Conservation (phyloP, 192 early-diverging fungal species). For the Podila minutissima region DNA sequence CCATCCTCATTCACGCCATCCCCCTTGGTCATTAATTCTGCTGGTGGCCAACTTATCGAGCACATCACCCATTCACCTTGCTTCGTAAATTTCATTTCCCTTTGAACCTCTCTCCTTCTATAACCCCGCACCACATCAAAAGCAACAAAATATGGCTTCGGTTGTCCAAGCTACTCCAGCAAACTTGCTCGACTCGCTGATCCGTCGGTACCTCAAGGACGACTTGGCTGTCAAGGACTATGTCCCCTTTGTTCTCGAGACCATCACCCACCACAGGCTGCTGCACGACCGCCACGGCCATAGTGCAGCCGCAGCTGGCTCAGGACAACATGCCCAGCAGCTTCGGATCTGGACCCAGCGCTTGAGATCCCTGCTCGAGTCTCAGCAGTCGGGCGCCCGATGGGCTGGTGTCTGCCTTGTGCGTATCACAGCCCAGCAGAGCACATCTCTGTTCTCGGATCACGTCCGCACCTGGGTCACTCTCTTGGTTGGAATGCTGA, state of each 20-base stretch:
- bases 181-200: slow-evolving; percentile 50
- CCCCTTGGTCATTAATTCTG: too few species aligned
- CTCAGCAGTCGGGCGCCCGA: slow-evolving; percentile 57
- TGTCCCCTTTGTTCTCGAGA: slow-evolving; percentile 62
- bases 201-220: slow-evolving; percentile 49
- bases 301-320: neutral
- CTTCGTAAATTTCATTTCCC: too few species aligned
- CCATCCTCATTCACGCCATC: too few species aligned
- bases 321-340: slow-evolving; percentile 23
- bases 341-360: slow-evolving; percentile 65
- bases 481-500: slow-evolving; percentile 55
- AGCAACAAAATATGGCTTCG: slow-evolving; percentile 6
- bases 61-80: too few species aligned
- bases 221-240: slow-evolving; percentile 47
- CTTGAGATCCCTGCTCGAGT: slow-evolving; percentile 62
- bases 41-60: too few species aligned
- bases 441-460: slow-evolving; percentile 42
- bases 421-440: slow-evolving; percentile 59
- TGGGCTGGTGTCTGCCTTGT: slow-evolving; percentile 63
- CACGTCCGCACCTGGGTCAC: slow-evolving; percentile 55
- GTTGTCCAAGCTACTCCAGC: slow-evolving; percentile 36
- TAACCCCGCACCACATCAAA: too few species aligned
- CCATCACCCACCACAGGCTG: slow-evolving; percentile 51
- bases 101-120: too few species aligned
- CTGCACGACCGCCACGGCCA: slow-evolving; percentile 40